Base-by-base conservation (phyloP, 371 early-diverging fungal species). In the Massospora cicadina region DNA sequence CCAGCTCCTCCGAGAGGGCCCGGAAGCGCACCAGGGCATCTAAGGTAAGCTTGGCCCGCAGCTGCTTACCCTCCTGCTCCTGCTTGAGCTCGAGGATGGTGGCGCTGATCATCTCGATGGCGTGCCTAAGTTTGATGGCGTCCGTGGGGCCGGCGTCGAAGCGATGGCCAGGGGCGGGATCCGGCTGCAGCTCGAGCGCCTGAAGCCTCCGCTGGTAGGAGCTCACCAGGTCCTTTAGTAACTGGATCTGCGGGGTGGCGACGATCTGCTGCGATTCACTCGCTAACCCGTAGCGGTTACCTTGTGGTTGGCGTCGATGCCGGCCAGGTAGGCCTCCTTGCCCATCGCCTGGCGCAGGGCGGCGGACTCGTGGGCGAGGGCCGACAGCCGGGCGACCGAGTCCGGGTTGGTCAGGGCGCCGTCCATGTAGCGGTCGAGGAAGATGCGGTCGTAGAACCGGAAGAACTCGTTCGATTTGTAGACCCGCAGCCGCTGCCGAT, bases 401-500 rank as follows among this genome's bases (percentile, higher is more conserved):
- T 70, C 71, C 30, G 77, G 66, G 0, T 54, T 17, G 0, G 73
- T 76, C 64, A 73, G 71, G 33, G 79, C 77, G 2, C 65, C 55
- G 33, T 72, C 75, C 29, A 72, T 58, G 67, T 81, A 85, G 7
- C 82, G 71, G 66, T 82, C 86, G 43, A 85, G 68, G 58, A 75
- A 78, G 53, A 85, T 77, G 1, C 57, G 68, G 58, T 77, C 74
- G 13, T 77, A 74, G 65, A 81, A 80, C 28, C 75, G 70, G 27
- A 85, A 67, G 68, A 76, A 83, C 1, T 77, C 79, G 71, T 87
- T 79, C 27, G 79, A 77, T 66, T 87, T 87, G 71, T 81, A 81
- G 10, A 80, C 75, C 43, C 74, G 74, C n/a, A 71, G 68, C 10
- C 77, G 77, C 2, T 75, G 71, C 25, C 81, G 71, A 74, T 84